Conservation (phyloP, 768 basidiomycete genomes). For the Trametes villosa region DNA sequence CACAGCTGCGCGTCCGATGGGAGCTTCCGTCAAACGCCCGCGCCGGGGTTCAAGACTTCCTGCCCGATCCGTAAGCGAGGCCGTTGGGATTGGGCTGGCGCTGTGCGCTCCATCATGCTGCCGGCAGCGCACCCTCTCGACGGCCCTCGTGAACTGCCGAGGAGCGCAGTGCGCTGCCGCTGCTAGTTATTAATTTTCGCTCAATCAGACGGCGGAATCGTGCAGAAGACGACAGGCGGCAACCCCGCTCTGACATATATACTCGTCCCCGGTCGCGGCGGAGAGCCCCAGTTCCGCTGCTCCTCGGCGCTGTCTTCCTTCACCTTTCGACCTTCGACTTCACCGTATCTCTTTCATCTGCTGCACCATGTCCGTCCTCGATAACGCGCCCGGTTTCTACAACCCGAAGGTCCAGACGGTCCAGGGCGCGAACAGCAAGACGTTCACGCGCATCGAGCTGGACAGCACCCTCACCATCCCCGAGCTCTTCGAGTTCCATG, state of each 20-base stretch:
- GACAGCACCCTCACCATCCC: conserved; percentile 40
- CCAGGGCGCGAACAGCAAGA: conserved; percentile 34
- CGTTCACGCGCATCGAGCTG: conserved; percentile 39
- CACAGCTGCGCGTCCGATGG: background rate
- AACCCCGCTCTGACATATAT: background rate
- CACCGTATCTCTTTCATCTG: background rate
- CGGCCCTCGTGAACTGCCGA: too few relatives aligned
- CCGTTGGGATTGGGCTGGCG: background rate
- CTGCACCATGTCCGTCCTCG: background rate
- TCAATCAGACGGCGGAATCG: background rate
- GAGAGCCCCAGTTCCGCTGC: background rate
- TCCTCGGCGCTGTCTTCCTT: background rate
- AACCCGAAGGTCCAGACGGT: conserved; percentile 13
- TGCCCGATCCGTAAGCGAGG: background rate
- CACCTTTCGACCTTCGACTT: background rate
- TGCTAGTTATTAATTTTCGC: background rate
- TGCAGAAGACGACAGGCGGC: background rate
- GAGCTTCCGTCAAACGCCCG: too few relatives aligned
- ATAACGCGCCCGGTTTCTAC: conserved; percentile 15
- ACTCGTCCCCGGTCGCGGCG: background rate
- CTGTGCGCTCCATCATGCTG: background rate
- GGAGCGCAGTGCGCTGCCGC: background rate
- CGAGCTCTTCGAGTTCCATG: conserved; percentile 43
- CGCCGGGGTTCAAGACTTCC: background rate
- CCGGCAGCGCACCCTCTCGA: background rate